phyloP scores from a whole-genome alignment of 1,139 yeast species.

The Magnusiomyces paraingens region DNA sequence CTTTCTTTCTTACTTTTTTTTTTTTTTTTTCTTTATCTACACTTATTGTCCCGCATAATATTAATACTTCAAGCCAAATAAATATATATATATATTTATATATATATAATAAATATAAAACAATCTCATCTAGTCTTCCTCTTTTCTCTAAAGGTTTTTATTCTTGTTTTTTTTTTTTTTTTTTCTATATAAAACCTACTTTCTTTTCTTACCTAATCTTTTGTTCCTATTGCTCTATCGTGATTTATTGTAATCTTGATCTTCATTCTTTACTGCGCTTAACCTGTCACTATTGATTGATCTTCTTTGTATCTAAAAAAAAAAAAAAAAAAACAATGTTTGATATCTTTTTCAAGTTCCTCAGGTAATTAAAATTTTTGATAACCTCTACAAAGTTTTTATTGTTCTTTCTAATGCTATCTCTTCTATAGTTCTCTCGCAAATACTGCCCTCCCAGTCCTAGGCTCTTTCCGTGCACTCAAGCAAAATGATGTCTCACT shows the following conservation, averaged over 20 bases:
- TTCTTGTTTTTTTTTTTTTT: background rate
- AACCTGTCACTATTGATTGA: too few species aligned
- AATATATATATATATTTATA: too few species aligned
- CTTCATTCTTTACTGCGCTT: too few species aligned
- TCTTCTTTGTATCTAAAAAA: background rate
- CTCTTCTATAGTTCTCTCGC: conserved; percentile 25
- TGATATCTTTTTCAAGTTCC: conserved; percentile 18
- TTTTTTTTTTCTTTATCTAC: too few species aligned
- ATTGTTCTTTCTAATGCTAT: background rate
- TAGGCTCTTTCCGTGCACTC: conserved; percentile 52
- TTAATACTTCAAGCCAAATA: too few species aligned
- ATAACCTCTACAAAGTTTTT: background rate
- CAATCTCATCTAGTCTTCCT: background rate
- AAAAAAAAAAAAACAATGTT: conserved; percentile 16
- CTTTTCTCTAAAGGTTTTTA: background rate
- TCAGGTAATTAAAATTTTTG: conserved; percentile 16
- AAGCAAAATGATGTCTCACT: conserved; percentile 41
- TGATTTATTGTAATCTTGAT: too few species aligned
- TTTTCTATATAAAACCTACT: too few species aligned
- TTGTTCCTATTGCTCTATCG: too few species aligned
- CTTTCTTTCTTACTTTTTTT: too few species aligned
- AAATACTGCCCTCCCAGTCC: conserved; percentile 49
- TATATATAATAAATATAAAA: background rate
- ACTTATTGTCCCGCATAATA: too few species aligned
- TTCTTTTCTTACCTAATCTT: too few species aligned